These are phyloP conservation scores for Backusella luteola DNA, from an alignment of 192 early-diverging fungal genomes.

Conservation along the genomic window DNA sequence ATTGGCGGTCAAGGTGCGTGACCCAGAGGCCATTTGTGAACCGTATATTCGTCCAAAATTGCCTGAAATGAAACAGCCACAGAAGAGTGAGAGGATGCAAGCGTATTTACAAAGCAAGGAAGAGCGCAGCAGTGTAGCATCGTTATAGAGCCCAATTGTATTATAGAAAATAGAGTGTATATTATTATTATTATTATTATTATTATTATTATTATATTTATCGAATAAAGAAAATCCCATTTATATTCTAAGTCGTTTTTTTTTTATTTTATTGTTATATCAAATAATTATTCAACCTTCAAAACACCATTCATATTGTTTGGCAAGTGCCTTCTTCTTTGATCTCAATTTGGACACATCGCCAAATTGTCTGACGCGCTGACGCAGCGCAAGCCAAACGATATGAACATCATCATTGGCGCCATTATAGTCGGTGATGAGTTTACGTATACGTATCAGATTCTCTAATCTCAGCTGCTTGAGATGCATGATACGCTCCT, in stretches of 20 bases:
- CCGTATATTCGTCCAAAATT: conserved; percentile 7
- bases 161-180: neutral
- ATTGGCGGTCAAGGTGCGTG: conserved; percentile 51
- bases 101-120: neutral
- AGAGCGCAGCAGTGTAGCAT: neutral
- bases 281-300: conserved; percentile 14
- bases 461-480: conserved; percentile 29
- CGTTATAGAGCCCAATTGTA: neutral
- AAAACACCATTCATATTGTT: conserved; percentile 36
- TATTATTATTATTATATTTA: neutral
- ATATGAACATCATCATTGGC: conserved; percentile 20
- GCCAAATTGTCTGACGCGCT: conserved; percentile 18
- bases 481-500: conserved; percentile 27
- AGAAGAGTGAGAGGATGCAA: conserved; percentile 1
- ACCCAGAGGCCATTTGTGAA: neutral
- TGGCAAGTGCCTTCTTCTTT: conserved; percentile 12
- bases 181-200: neutral
- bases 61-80: neutral
- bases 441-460: conserved; percentile 1
- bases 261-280: too few species aligned
- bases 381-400: conserved; percentile 24
- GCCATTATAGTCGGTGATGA: conserved; percentile 15
- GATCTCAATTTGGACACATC: conserved; percentile 9
- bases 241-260: neutral
- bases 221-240: neutral